Evolutionary conservation across 495 filamentous ascomycete species (phyloP), one percentile per base, ranked within the genome.

Genomic region (Penicillium lagena): DNA sequence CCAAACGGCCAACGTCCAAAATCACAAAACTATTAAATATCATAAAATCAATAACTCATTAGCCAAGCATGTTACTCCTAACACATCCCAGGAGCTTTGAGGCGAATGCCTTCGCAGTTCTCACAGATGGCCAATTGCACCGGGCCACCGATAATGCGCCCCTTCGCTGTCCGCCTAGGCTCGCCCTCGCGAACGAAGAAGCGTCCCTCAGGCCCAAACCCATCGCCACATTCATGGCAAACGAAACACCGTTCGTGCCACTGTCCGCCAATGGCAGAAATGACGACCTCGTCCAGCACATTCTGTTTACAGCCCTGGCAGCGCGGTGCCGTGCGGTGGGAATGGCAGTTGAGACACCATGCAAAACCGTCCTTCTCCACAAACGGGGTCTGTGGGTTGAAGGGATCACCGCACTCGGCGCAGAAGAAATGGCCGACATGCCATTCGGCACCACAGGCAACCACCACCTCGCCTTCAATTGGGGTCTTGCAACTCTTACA

Each of bases 361-460:
- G 93, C 93, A 68, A 94, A 97, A n/a, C 91, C 91, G 51, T 97
- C 91, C 63, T 94, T 95, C 63, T 99, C 94, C 15, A 99, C 93
- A 61, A 95, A 93, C 38, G 90, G 89, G 41, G 81, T 90, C 33
- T 77, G 71, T 12, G 75, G 71, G 59, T 85, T 84, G 62, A 96
- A 96, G 12, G 90, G 89, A 76, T 99, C 93, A 49, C 93, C 93
- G 67, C 93, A 99, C 75, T 99, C 87, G 28, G 94, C 94, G 60
- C 93, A 99, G 77, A 97, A 99, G 73, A 99, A 99, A 70, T 99
- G 93, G 1, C 93, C 93, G 50, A 87, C 86, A 66, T 99, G 93
- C 89, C 89, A 99, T 66, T 95, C 88, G 13, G 85, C 82, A 13
- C 94, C 93, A 53, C 93, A 86, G 3, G 93, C 93, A 33, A 97